Evolutionary conservation across 2,329 filamentous ascomycete genomes (phyloP).

Genomic region (Lizonia empirigonia): DNA sequence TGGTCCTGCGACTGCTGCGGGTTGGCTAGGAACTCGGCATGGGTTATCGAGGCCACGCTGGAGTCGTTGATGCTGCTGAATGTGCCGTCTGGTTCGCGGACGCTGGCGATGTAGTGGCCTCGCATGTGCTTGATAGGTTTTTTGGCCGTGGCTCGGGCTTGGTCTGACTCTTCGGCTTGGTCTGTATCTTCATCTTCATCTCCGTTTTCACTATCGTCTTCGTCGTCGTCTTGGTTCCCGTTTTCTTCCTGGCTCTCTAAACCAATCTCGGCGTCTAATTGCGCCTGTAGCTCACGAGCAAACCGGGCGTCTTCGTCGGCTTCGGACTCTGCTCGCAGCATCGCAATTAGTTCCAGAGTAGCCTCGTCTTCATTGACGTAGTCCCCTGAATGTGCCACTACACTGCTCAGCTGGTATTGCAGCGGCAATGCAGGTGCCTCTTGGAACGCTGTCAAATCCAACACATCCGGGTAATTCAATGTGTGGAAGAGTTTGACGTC

Average conservation of each 20-base stretch:
- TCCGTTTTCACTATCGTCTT: not conserved
- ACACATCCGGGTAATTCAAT: not conserved
- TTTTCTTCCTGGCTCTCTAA: no score
- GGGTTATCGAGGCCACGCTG: not conserved
- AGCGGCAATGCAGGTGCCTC: not conserved
- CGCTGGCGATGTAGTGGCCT: constrained; percentile 1
- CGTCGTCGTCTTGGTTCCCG: not conserved
- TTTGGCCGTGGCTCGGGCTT: no score
- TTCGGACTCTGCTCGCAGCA: no score
- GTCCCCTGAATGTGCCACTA: not conserved
- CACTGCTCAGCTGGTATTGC: not conserved
- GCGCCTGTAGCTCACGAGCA: no score
- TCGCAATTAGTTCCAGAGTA: no score
- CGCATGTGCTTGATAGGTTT: not conserved
- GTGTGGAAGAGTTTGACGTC: not conserved
- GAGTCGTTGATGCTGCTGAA: not conserved
- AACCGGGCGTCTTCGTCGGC: no score
- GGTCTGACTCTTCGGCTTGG: not conserved
- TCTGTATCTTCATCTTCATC: no score
- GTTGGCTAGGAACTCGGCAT: not conserved
- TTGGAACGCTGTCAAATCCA: not conserved
- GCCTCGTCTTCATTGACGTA: no score
- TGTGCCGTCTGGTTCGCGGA: not conserved
- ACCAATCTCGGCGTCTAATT: no score
- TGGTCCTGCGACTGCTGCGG: not conserved